Evolutionary conservation across 78 protist genomes (phyloP).

Genomic region (Isochrysis galbana): DNA sequence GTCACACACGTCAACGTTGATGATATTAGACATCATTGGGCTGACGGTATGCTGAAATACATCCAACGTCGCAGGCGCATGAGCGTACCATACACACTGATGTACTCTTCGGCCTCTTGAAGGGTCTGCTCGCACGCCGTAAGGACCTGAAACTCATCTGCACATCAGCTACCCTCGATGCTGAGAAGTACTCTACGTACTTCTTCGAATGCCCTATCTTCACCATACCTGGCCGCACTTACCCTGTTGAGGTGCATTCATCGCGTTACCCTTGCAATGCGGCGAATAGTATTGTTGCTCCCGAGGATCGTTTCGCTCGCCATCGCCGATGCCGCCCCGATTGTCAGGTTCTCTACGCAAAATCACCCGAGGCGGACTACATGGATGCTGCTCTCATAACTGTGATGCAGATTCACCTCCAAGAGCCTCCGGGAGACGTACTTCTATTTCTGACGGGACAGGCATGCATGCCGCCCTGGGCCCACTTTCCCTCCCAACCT

Average conservation of each 20-base stretch:
- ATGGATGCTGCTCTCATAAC: constrained; percentile 94
- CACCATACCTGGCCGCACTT: constrained; percentile 90
- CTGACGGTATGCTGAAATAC: no score
- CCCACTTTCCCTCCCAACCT: not conserved
- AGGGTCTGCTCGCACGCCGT: constrained; percentile 51
- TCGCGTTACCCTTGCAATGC: no score
- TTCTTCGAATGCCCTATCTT: constrained; percentile 89
- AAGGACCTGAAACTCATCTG: constrained; percentile 88
- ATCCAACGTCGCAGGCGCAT: no score
- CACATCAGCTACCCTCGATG: constrained; percentile 96
- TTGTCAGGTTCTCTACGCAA: constrained; percentile 76
- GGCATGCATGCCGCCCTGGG: no score
- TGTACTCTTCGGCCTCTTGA: constrained; percentile 96
- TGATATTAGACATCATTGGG: no score
- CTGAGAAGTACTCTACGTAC: constrained; percentile 93
- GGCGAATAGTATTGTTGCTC: no score
- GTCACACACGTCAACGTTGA: no score
- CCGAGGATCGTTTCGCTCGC: no score
- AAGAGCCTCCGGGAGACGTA: constrained; percentile 97
- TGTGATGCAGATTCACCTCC: constrained; percentile 80
- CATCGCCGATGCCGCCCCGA: no score
- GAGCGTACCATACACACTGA: constrained; percentile 98
- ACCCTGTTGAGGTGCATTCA: constrained; percentile 90
- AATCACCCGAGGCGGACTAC: constrained; percentile 95
- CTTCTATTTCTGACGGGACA: constrained; percentile 95